These are phyloP conservation scores for Phytopythium montanum DNA, from an alignment of 352 stramenopile species.

Conservation along the genomic window DNA sequence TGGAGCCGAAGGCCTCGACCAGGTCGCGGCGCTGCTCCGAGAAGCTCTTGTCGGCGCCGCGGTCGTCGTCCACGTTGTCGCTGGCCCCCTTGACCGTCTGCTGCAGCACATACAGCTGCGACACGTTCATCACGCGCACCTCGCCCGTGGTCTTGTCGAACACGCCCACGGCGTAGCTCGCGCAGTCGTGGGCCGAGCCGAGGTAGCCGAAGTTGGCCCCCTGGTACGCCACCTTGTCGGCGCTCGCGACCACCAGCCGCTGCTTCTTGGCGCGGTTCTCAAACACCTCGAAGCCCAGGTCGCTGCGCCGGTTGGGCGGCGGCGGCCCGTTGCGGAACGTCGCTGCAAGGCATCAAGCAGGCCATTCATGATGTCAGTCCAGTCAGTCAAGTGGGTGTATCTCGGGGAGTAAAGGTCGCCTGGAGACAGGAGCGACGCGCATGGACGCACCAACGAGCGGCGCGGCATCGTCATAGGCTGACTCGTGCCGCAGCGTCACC, in stretches of 20 bases:
- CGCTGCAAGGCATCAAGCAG: slow-evolving; percentile 22
- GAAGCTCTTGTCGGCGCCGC: slow-evolving; percentile 50
- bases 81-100: slow-evolving; percentile 68
- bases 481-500: slow-evolving; percentile 58
- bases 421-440: neutral
- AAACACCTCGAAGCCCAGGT: slow-evolving; percentile 78
- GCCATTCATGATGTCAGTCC: neutral
- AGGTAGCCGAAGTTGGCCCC: slow-evolving; percentile 85
- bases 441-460: slow-evolving; percentile 52
- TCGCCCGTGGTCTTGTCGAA: slow-evolving; percentile 74
- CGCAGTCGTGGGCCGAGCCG: slow-evolving; percentile 59
- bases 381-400: neutral
- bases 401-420: neutral
- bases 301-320: slow-evolving; percentile 42
- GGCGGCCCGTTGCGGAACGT: slow-evolving; percentile 81
- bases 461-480: slow-evolving; percentile 49
- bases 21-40: slow-evolving; percentile 72
- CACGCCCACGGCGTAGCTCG: slow-evolving; percentile 72
- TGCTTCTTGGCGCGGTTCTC: slow-evolving; percentile 81
- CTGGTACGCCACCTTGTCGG: slow-evolving; percentile 80
- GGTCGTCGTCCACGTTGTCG: slow-evolving; percentile 68
- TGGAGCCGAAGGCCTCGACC: slow-evolving; percentile 76
- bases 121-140: slow-evolving; percentile 74
- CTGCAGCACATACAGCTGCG: slow-evolving; percentile 86
- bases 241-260: slow-evolving; percentile 69